phyloP scores from a whole-genome alignment of 352 stramenopile genomes.

The Globisporangium nodosum region DNA sequence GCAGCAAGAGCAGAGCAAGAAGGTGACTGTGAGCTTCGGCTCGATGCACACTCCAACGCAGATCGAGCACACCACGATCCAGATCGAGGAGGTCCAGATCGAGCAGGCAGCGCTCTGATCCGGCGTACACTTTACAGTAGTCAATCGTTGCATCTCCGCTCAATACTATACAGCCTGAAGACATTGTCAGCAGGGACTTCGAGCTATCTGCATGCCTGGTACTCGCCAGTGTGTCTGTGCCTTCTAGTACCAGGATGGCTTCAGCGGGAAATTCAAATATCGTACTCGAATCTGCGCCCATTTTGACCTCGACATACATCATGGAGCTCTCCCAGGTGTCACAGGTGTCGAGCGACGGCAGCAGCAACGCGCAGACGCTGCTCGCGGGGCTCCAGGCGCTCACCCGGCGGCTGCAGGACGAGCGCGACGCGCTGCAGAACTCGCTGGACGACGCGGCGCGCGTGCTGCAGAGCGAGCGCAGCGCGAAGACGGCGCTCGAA shows the following conservation, averaged over 20 bases:
- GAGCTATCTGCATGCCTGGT: no score
- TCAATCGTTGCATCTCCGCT: no score
- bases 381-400: constrained; percentile 39
- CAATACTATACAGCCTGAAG: not conserved
- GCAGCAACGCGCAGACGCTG: constrained; percentile 6
- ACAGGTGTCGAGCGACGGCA: not conserved
- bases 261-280: not conserved
- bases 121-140: no score
- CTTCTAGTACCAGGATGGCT: not conserved
- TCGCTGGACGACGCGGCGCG: constrained; percentile 49
- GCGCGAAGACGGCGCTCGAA: constrained; percentile 31
- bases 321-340: not conserved
- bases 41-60: constrained; percentile 21
- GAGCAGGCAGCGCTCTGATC: constrained; percentile 11
- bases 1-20: constrained; percentile 1
- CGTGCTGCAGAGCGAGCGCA: constrained; percentile 34
- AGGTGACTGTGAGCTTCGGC: constrained; percentile 21
- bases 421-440: constrained; percentile 41
- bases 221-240: no score
- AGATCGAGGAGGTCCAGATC: constrained; percentile 11
- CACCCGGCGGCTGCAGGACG: constrained; percentile 54
- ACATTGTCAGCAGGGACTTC: no score
- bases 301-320: not conserved
- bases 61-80: constrained; percentile 9
- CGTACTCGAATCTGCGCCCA: not conserved